phyloP scores from a whole-genome alignment of 345 rosid species.

The Citrus sp. region DNA sequence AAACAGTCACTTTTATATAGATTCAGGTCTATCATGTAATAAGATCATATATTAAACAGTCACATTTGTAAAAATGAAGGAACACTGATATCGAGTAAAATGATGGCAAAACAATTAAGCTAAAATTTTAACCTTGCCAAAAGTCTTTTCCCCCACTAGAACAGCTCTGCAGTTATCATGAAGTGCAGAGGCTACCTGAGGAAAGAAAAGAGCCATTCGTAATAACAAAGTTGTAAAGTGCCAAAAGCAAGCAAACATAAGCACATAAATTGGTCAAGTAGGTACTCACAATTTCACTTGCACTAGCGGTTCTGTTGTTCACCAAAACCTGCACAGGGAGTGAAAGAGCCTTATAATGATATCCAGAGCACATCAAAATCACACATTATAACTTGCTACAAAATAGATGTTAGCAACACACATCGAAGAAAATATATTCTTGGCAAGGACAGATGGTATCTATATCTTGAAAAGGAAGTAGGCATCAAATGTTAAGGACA shows the following conservation, averaged over 20 bases:
- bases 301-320: constrained; percentile 88
- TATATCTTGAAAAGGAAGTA: not conserved
- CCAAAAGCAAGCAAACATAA: not conserved
- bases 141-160: constrained; percentile 89
- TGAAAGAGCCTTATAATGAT: not conserved
- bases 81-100: not conserved
- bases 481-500: not conserved
- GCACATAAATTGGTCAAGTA: constrained; percentile 1
- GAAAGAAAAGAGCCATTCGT: constrained; percentile 13
- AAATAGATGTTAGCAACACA: not conserved
- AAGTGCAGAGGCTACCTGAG: constrained; percentile 95
- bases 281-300: constrained; percentile 88
- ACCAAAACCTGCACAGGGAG: constrained; percentile 65
- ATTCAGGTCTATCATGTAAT: not conserved
- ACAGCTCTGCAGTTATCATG: constrained; percentile 97
- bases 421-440: not conserved
- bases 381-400: not conserved
- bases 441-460: not conserved
- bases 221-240: constrained; percentile 2
- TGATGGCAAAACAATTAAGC: not conserved
- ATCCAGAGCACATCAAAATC: not conserved
- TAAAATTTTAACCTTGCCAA: constrained; percentile 66
- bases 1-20: not conserved
- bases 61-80: not conserved
- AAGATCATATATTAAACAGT: not conserved